phyloP scores from a whole-genome alignment of 2,329 filamentous ascomycete genomes.

The Clarireedia sp. region DNA sequence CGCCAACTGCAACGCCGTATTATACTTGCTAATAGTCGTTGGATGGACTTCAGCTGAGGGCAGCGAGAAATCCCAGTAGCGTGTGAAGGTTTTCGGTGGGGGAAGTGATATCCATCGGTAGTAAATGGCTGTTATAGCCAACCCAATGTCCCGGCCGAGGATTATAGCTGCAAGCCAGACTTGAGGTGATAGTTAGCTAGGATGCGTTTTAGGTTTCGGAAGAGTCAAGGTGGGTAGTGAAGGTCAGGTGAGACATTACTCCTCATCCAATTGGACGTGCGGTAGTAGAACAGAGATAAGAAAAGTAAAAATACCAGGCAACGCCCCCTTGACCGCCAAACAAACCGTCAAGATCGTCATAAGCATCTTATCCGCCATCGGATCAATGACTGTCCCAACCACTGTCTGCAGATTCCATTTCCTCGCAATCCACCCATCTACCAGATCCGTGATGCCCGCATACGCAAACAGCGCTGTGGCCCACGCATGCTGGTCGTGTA shows the following conservation, averaged over 20 bases:
- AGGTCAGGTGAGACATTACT: not conserved
- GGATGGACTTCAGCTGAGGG: constrained; percentile 79
- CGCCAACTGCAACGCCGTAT: constrained; percentile 84
- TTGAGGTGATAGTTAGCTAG: constrained; percentile 26
- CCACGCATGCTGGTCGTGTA: constrained; percentile 71
- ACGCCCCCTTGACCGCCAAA: constrained; percentile 70
- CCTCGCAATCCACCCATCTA: constrained; percentile 91
- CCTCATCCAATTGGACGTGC: not conserved
- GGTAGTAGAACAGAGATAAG: not conserved
- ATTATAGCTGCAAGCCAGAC: constrained; percentile 88
- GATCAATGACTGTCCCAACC: constrained; percentile 88
- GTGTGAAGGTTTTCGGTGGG: constrained; percentile 79
- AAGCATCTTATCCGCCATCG: constrained; percentile 91
- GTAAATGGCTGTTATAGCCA: constrained; percentile 83
- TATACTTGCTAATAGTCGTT: constrained; percentile 80
- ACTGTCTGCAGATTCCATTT: constrained; percentile 85
- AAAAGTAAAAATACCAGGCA: constrained; percentile 55
- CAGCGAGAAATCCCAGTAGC: constrained; percentile 97
- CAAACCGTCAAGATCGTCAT: constrained; percentile 91
- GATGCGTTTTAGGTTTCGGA: not conserved
- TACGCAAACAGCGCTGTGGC: constrained; percentile 86
- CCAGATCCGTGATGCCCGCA: constrained; percentile 80
- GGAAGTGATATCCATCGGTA: constrained; percentile 94
- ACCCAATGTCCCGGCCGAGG: constrained; percentile 75
- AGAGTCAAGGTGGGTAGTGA: not conserved